Conservation (phyloP, 192 early-diverging fungal genomes). For the Backusella parvicylindrica region DNA sequence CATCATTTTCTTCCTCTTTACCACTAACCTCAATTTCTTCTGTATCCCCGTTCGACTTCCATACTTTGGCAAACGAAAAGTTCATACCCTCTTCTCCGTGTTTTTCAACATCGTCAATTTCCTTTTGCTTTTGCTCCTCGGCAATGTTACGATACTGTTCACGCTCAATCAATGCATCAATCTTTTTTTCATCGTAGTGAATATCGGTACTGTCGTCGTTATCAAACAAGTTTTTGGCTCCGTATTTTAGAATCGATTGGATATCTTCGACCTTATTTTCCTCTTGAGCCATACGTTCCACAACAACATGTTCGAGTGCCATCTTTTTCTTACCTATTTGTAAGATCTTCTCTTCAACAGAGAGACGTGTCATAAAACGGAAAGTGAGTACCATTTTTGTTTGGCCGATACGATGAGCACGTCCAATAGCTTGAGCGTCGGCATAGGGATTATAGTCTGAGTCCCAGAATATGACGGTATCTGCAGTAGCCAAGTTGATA, state of each 20-base stretch:
- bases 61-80: conserved; percentile 17
- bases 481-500: conserved; percentile 69
- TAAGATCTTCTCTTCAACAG: conserved; percentile 64
- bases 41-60: conserved; percentile 1
- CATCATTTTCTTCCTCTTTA: neutral
- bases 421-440: conserved; percentile 69
- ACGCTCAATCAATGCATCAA: conserved; percentile 61
- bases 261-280: conserved; percentile 52
- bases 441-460: conserved; percentile 72
- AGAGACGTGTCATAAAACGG: conserved; percentile 59
- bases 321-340: conserved; percentile 75
- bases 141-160: neutral
- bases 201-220: conserved; percentile 39
- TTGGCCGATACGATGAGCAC: conserved; percentile 77
- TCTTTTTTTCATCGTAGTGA: conserved; percentile 52
- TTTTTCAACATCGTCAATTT: neutral
- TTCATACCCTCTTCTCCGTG: neutral
- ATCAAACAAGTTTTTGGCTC: conserved; percentile 68
- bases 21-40: conserved; percentile 35
- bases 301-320: conserved; percentile 71
- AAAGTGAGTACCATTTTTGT: conserved; percentile 59
- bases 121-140: neutral
- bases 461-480: conserved; percentile 74
- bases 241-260: conserved; percentile 63
- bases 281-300: conserved; percentile 62